Base-by-base conservation (phyloP, 2,329 filamentous ascomycete genomes). In the Furcasterigmium sp. region DNA sequence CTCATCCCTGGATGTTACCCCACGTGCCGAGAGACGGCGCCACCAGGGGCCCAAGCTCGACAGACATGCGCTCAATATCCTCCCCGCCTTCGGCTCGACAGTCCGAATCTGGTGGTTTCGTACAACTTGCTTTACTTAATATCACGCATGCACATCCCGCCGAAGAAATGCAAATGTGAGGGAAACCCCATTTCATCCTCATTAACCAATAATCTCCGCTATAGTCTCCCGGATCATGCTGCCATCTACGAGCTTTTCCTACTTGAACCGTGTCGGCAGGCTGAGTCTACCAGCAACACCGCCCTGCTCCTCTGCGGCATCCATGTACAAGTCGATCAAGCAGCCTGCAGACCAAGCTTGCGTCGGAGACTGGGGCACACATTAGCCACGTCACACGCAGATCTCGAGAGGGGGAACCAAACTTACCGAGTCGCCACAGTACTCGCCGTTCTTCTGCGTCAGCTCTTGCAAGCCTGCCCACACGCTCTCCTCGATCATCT, bases 311-410 rank as follows among this genome's bases (percentile, higher is more conserved):
- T 77, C 76, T 20, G 76, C 74, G 15, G 89, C 91, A 62, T 98
- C 93, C 73, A 95, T 91, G 69, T 95, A 98, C 51, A 98, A 67
- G 68, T 98, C 93, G 57, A 98, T 87, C 58, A 98, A 72, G 62
- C 93, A 97, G 18, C 88, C 86, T 23, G 93, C 87, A 42, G 90
- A 96, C 93, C 93, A 98, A 42, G 93, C 86, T 65, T 98, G 93
- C 1, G 93, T 96, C 20, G 93, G 93, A 42, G 85, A 93, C 83
- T 93, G 59, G 43, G 37, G 23, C 20, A 3, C 19, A 37, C 13
- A 34, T 46, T 47, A 51, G 51, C 53, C 23, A 35, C 15, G 32
- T 17, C 32, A 35, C 32, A 35, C 8, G n/a, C 39, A 21, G 14
- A 30, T 37, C 11, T 17, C n/a, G 3, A 28, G 3, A 18, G n/a